Evolutionary conservation across 441 rosid species (phyloP), one percentile per base, ranked within the genome.

Genomic region (California macrophylla): DNA sequence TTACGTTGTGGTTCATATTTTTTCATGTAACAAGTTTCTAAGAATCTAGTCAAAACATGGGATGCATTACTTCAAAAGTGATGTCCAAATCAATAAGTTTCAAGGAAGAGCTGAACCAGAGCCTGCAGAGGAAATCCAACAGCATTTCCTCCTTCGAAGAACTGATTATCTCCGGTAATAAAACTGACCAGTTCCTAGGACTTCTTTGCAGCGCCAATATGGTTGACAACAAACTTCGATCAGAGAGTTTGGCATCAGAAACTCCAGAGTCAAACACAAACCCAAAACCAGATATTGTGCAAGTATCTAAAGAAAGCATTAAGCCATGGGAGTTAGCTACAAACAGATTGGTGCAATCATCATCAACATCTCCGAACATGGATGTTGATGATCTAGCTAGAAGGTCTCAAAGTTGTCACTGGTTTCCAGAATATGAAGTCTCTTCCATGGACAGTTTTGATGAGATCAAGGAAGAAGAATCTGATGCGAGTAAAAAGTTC

Each of bases 21-120:
- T 10, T 26, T 30, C 10, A 21, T 30, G 34, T 61, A 20, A 13
- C 52, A 6, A 3, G 52, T 66, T 10, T 21, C 38, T 47, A 60
- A 75, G 60, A 56, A 71, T 61, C 58, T 40, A 63, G 16, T 0
- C 47, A 29, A 60, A 66, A 58, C 68, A 83, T 83, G 84, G 82
- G 86, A 34, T 83, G 85, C 75, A 74, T 83, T 21, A 79, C 75
- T 28, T 80, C 86, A 0, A 81, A 83, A 70, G 69, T 76, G 13
- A 38, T 79, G 64, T 67, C 78, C 0, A 74, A 76, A 60, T 79
- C 86, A 0, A 28, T 66, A 36, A 81, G 82, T 69, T 67, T 71
- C 38, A 66, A 21, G 64, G 77, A 76, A 64, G 80, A 78, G 68
- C 38, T 66, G 32, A 75, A 64, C 65, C 64, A 64, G 65, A 73